A percentile compares a stretch with the other conserved stretches of the same genome.
Conservation (phyloP, 2,329 filamentous ascomycete genomes). For the Sordariomycetes sp. region DNA sequence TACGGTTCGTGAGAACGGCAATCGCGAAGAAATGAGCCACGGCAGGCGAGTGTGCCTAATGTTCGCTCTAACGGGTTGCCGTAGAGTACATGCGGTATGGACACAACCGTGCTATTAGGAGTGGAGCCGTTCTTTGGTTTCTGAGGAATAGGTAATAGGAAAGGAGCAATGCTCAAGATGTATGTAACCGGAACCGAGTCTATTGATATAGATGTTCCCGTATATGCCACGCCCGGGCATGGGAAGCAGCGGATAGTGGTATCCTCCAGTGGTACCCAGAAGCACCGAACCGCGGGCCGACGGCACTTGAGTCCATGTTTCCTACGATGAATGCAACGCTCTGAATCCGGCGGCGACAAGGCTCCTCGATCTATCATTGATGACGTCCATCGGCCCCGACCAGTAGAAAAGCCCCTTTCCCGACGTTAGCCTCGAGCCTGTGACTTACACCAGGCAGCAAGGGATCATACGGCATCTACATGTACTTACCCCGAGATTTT, state of each 20-base stretch:
- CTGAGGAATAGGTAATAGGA: no score
- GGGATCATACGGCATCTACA: conserved; percentile 3
- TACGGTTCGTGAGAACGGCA: no score
- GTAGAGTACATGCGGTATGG: no score
- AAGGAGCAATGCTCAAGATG: no score
- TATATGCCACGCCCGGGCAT: no score
- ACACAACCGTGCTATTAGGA: no score
- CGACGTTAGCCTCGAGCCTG: conserved; percentile 4
- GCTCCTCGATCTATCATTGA: conserved; percentile 37
- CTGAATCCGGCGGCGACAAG: conserved; percentile 46
- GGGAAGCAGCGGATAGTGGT: not conserved
- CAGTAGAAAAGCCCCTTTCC: conserved; percentile 65
- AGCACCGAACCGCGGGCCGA: not conserved
- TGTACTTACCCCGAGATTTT: conserved; percentile 47
- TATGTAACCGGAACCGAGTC: no score
- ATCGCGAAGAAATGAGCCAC: no score
- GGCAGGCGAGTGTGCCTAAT: no score
- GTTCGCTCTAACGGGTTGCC: no score
- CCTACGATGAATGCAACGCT: conserved; percentile 34
- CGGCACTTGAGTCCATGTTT: not conserved
- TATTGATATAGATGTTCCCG: no score
- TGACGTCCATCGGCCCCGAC: conserved; percentile 60
- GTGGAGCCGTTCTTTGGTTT: no score
- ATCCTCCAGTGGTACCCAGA: not conserved
- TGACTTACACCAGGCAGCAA: conserved; percentile 1